Base-by-base conservation (phyloP, 1,284 basidiomycete genomes). In the Sutorius eximius region DNA sequence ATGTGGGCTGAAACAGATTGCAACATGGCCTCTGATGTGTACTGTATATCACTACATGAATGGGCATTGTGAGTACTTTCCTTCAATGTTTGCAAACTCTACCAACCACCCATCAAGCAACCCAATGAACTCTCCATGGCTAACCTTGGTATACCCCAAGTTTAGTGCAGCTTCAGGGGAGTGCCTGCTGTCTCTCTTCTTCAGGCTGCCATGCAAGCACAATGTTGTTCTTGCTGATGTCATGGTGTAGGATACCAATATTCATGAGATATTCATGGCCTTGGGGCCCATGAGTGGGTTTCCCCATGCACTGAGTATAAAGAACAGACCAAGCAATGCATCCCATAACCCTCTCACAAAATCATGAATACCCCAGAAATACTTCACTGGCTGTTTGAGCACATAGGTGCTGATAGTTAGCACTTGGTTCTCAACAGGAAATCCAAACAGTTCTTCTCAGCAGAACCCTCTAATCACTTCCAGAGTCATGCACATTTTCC, bases 361-460 rank as follows among this genome's bases (percentile, higher is more conserved):
- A 15, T 56, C 52, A 24, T 59, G 47, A 3, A 59, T 10, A 7
- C 47, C 34, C 58, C 58, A 59, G 24, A 59, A 59, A 22, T 52
- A 59, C 13, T n/a, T 36, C 15, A 56, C 42, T 0, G 53, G 9
- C n/a, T n/a, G n/a, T n/a, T n/a, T n/a, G n/a, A 57, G 15, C 13
- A 54, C 57, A 0, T 44, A 59, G 4, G 37, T 5, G 7, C 22
- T 30, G 8, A 51, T 12, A 2, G 8, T 47, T 10, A 59, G 18
- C 6, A 36, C 41, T 0, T 47, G 36, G 8, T 54, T 59, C 7
- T 59, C 57, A 1, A 58, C 24, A 0, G n/a, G 37, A 38, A 38
- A 5, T 11, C 22, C 15, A 33, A 1, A 3, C 15, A 3, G 3
- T 27, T 40, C 15, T 47, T 47, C 45, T 11, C 22, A 33, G 2